phyloP scores from a whole-genome alignment of 345 rosid species.

The Geranium rotundifolium region DNA sequence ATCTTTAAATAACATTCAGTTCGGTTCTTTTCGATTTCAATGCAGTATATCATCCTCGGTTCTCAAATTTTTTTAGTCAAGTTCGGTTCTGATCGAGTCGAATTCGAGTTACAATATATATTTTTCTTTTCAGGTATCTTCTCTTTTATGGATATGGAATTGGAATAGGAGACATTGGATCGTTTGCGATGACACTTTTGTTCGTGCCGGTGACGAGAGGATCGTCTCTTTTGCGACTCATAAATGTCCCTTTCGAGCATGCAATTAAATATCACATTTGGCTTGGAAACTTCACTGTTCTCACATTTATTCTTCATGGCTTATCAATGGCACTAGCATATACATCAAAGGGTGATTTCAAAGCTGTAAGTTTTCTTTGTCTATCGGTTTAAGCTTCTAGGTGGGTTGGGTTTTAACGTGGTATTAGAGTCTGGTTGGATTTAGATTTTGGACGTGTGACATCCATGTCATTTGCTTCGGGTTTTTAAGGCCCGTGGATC shows the following conservation, averaged over 20 bases:
- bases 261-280: constrained; percentile 84
- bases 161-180: constrained; percentile 62
- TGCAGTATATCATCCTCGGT: no score
- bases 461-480: no score
- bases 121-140: constrained; percentile 24
- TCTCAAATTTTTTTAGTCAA: no score
- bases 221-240: constrained; percentile 64
- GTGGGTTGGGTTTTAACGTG: no score
- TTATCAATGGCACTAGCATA: constrained; percentile 27
- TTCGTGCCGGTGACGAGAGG: constrained; percentile 84
- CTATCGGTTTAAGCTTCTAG: no score
- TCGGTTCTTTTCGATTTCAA: no score
- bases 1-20: no score
- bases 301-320: constrained; percentile 70
- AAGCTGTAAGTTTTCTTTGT: constrained; percentile 45
- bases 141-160: constrained; percentile 42
- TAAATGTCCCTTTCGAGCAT: constrained; percentile 84
- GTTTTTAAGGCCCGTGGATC: no score
- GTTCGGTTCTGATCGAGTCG: no score
- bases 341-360: constrained; percentile 40
- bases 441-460: no score
- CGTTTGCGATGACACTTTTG: constrained; percentile 55
- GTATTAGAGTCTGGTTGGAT: no score
- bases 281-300: constrained; percentile 81
- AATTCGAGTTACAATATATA: no score